phyloP scores from a whole-genome alignment of 768 basidiomycete species.

The Trametes punicea region DNA sequence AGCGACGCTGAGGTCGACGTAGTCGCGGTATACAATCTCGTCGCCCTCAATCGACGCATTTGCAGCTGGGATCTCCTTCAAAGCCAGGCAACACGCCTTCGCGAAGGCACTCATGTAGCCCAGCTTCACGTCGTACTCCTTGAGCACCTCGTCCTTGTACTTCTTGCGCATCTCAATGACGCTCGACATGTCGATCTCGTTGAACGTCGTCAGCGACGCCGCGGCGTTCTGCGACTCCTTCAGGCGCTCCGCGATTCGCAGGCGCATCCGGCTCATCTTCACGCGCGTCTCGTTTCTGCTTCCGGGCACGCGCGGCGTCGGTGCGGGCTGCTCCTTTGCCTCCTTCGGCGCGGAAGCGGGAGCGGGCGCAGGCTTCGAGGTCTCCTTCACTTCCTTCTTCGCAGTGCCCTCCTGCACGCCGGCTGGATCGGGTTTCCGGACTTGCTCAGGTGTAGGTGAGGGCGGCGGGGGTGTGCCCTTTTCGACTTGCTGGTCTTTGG shows the following conservation, averaged over 20 bases:
- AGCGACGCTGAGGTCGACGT: slow-evolving; percentile 91
- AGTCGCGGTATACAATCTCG: slow-evolving; percentile 89
- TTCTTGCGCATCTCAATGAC: slow-evolving; percentile 89
- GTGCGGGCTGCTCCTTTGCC: slow-evolving; percentile 27
- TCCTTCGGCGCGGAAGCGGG: slow-evolving; percentile 23
- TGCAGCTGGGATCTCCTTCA: slow-evolving; percentile 89
- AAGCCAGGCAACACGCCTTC: slow-evolving; percentile 75
- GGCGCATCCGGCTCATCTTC: slow-evolving; percentile 99
- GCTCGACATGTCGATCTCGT: slow-evolving; percentile 99
- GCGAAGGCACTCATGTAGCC: slow-evolving; percentile 99
- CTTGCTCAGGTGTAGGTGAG: slow-evolving; percentile 35
- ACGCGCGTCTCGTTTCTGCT: slow-evolving; percentile 86
- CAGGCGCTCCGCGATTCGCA: slow-evolving; percentile 94
- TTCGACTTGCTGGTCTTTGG: slow-evolving; percentile 46
- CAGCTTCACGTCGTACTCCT: slow-evolving; percentile 92
- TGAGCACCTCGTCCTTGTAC: slow-evolving; percentile 90
- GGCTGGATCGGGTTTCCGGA: slow-evolving; percentile 27
- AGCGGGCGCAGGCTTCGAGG: slow-evolving; percentile 28
- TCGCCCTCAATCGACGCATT: slow-evolving; percentile 95
- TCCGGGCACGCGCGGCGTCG: slow-evolving; percentile 40
- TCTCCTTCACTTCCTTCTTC: slow-evolving; percentile 37
- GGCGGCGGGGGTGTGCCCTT: slow-evolving; percentile 45
- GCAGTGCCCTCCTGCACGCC: slow-evolving; percentile 31
- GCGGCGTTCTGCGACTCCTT: slow-evolving; percentile 98
- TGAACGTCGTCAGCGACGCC: slow-evolving; percentile 96